phyloP scores from a whole-genome alignment of 1,139 yeast genomes.

The Nakaseomyces kungkrabaensis region DNA sequence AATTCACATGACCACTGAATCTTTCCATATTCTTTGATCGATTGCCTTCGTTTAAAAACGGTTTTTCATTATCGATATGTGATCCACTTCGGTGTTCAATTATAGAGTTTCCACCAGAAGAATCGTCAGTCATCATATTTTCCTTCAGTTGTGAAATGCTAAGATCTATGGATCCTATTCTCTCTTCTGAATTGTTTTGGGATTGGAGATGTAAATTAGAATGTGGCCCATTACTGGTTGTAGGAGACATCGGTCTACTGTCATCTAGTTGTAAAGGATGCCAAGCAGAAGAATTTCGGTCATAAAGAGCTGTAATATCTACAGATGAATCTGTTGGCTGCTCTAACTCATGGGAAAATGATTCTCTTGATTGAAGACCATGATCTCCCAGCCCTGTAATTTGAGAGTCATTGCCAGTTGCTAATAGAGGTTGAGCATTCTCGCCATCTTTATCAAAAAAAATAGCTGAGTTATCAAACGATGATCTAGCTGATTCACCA shows the following conservation, averaged over 20 bases:
- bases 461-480: constrained; percentile 13
- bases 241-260: constrained; percentile 12
- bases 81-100: not conserved
- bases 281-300: constrained; percentile 23
- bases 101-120: constrained; percentile 2
- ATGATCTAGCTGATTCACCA: constrained; percentile 18
- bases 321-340: constrained; percentile 20
- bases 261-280: constrained; percentile 19
- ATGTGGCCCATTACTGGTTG: not conserved
- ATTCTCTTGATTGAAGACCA: constrained; percentile 15
- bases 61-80: not conserved
- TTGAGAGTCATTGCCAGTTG: constrained; percentile 5
- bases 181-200: not conserved
- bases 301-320: constrained; percentile 25
- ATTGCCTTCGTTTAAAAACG: not conserved
- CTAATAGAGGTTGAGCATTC: constrained; percentile 18
- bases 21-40: not conserved
- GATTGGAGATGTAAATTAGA: not conserved
- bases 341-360: constrained; percentile 11
- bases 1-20: not conserved
- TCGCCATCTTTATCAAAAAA: constrained; percentile 6
- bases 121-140: not conserved
- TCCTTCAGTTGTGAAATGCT: not conserved
- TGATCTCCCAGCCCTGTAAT: not conserved
- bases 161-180: not conserved